Base-by-base conservation (phyloP, 306 rosid species). In the Clitoria ternatea region DNA sequence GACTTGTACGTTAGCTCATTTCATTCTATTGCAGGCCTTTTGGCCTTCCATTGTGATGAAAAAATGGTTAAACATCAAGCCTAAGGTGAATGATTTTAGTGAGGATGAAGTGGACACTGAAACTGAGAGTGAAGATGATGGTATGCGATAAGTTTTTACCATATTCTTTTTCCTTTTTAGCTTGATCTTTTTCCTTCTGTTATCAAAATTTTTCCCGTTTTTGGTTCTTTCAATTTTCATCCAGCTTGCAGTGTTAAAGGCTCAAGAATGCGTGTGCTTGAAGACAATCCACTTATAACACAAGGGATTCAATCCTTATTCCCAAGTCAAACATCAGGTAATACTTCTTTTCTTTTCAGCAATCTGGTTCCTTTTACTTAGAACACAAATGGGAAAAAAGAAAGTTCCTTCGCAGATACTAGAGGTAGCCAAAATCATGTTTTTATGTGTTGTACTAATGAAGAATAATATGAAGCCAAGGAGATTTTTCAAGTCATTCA, bases 41-140 rank as follows among this genome's bases (percentile, higher is more conserved):
- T 94, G 99, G 99, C 99, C 99, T 69, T 91, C 99, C 47, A 72
- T 94, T 80, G 83, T 94, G 86, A 87, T 89, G 99, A 94, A 94
- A 80, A 94, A 94, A 78, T 94, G 99, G 99, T 66, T 94, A 55
- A 94, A 94, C 56, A 85, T 94, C 39, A 88, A 89, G 95, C 97
- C 99, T 2, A 87, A 81, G 81, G 96, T 64, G 73, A 74, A 87
- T 82, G 99, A 94, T 67, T 94, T 91, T 50, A 94, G 99, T 76
- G 99, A 89, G 81, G 99, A 94, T 86, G 99, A 94, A 66, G 82
- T 89, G 52, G 99, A 91, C 61, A 85, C 97, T 22, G 98, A 94
- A 85, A 87, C 96, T 20, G 98, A 90, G 77, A 91, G 92, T 74
- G 99, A 94, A 86, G 97, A 91, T 73, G 99, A 94, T 75, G 89